Conservation (phyloP, 495 filamentous ascomycete genomes). For the Xylaria castorea region DNA sequence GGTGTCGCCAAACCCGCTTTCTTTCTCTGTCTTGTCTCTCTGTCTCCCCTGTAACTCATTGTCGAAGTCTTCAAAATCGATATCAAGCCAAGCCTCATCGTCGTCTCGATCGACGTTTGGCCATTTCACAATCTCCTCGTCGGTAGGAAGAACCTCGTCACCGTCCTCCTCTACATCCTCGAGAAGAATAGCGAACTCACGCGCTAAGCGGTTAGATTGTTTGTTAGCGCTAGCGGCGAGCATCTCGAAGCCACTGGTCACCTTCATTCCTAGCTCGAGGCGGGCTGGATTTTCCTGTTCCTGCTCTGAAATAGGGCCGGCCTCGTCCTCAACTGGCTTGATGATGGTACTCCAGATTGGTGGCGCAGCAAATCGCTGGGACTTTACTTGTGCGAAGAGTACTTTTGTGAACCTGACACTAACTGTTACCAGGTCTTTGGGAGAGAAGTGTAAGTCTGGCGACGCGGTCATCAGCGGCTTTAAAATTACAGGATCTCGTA, state of each 20-base stretch:
- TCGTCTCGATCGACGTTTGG: constrained; percentile 66
- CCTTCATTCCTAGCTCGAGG: constrained; percentile 86
- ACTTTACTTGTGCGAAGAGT: constrained; percentile 88
- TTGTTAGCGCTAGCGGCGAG: constrained; percentile 70
- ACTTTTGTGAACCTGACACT: constrained; percentile 83
- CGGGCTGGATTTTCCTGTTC: constrained; percentile 47
- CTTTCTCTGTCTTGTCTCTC: constrained; percentile 32
- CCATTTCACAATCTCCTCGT: constrained; percentile 78
- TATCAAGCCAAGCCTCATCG: constrained; percentile 90
- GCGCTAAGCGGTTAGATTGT: constrained; percentile 66
- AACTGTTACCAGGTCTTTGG: constrained; percentile 78
- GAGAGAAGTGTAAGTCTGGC: constrained; percentile 63
- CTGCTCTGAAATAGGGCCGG: constrained; percentile 32
- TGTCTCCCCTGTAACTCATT: constrained; percentile 63
- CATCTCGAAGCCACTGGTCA: constrained; percentile 92
- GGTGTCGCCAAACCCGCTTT: constrained; percentile 73
- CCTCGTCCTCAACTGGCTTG: constrained; percentile 28
- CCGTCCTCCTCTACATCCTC: constrained; percentile 69
- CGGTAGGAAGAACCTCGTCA: constrained; percentile 67
- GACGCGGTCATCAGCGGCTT: constrained; percentile 66
- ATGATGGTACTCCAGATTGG: constrained; percentile 62
- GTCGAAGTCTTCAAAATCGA: constrained; percentile 89
- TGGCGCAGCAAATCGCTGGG: constrained; percentile 82
- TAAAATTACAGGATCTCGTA: constrained; percentile 82
- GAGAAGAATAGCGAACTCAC: constrained; percentile 76